Evolutionary conservation across 2,329 filamentous ascomycete genomes (phyloP), one percentile per base, ranked within the genome.

Genomic region (Phialocephala sp.): DNA sequence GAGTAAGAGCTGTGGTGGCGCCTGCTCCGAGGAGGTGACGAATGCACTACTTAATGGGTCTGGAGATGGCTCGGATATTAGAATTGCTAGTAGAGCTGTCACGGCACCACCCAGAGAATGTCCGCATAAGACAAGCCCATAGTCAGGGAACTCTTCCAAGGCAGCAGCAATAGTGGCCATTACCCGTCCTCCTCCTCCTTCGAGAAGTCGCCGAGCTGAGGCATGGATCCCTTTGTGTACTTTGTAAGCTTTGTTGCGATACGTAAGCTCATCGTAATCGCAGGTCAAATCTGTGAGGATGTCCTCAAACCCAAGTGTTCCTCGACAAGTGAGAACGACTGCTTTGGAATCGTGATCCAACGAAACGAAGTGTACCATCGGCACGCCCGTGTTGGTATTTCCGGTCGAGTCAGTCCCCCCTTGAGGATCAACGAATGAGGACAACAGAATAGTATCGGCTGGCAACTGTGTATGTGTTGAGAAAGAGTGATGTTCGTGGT

Each of bases 1-100:
- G 37, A 93, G 84, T 82, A 92, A 89, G 15, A 90, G 15, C 89
- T 89, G 1, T 91, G 82, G 0, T 91, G 82, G 0, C 88, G 91
- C 75, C 88, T 89, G 59, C 87, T 91, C 1, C 90, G 82, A 8
- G 87, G 73, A 91, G 87, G 74, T 93, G 60, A 75, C 70, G 73
- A 72, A 85, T 78, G 24, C 81, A 76, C 60, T 83, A 66, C 54
- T 82, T 76, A 11, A 78, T 68, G 63, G 54, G 35, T 73, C 69
- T 14, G 27, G 79, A 75, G 35, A 80, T 74, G 74, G 83, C 58
- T 83, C 81, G 4, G 84, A 82, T 47, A 86, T 80, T 72, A 86
- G 79, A 3, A 84, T 85, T 60, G 83, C 83, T 8, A 86, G 79
- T 47, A 86, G 77, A n/a, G 84, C 79, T 36, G 83, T 83, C 4